phyloP scores from a whole-genome alignment of 805 yeast genomes.

The Candida morakotiae region DNA sequence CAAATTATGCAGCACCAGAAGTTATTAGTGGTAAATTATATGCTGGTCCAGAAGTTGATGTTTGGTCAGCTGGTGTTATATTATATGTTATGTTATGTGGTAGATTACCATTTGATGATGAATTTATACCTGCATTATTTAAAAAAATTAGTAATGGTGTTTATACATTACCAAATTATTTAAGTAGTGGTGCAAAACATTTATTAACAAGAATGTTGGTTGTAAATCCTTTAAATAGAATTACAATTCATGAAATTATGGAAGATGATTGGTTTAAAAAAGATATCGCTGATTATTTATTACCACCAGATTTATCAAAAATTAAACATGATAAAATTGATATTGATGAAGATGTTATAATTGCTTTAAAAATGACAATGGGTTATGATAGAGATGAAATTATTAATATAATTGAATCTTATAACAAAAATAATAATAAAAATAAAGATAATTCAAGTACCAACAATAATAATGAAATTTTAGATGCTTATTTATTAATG shows the following conservation, averaged over 20 bases:
- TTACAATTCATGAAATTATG: constrained; percentile 87
- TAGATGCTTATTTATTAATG: constrained; percentile 82
- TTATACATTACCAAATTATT: constrained; percentile 81
- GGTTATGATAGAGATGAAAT: constrained; percentile 87
- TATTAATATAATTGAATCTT: constrained; percentile 59
- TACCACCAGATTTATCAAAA: constrained; percentile 50
- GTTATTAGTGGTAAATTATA: constrained; percentile 91
- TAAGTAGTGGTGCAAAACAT: constrained; percentile 81
- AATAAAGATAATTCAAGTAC: constrained; percentile 9
- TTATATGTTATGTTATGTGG: constrained; percentile 95
- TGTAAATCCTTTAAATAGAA: constrained; percentile 90
- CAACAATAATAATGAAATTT: constrained; percentile 56
- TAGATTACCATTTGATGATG: constrained; percentile 93
- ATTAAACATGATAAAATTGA: constrained; percentile 38
- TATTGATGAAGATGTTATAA: constrained; percentile 72
- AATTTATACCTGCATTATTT: constrained; percentile 89
- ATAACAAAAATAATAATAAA: constrained; percentile 23
- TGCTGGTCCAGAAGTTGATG: constrained; percentile 98
- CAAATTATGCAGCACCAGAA: constrained; percentile 97
- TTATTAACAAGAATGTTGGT: constrained; percentile 86
- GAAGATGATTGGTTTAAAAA: constrained; percentile 91
- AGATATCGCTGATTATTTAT: constrained; percentile 73
- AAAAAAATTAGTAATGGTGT: constrained; percentile 92
- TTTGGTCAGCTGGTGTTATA: constrained; percentile 96
- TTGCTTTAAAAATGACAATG: constrained; percentile 74